Percentiles rank a stretch among this genome's conserved stretches.
Evolutionary conservation across 2,329 filamentous ascomycete species (phyloP).

Genomic region (Cladosporium sp.): DNA sequence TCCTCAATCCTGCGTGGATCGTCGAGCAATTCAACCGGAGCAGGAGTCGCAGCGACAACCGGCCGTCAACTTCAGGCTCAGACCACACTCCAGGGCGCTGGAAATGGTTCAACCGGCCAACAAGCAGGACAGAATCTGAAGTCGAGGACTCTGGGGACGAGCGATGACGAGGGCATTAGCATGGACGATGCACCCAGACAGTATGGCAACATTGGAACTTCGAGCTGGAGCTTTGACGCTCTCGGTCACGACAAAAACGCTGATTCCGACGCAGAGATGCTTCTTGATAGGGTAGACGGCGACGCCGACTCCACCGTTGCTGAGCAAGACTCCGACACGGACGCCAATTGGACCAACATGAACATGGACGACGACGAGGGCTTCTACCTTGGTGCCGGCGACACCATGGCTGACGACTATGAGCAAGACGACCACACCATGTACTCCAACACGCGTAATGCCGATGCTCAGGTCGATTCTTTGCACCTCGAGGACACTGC

Average conservation of each 20-base stretch:
- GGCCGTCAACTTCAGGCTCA: conserved; percentile 13
- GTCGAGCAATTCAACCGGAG: conserved; percentile 85
- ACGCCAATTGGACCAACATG: neutral
- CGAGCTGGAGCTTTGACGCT: conserved; percentile 4
- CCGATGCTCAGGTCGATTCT: neutral
- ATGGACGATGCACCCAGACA: conserved; percentile 5
- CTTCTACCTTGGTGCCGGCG: conserved; percentile 1
- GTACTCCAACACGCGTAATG: neutral
- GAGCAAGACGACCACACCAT: neutral
- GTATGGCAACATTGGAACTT: conserved; percentile 3
- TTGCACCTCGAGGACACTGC: conserved; percentile 2
- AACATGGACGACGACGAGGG: neutral
- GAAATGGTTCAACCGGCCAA: conserved; percentile 9
- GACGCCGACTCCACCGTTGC: conserved; percentile 8
- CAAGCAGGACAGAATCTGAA: conserved; percentile 11
- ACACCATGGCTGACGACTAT: neutral
- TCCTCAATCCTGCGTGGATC: conserved; percentile 80
- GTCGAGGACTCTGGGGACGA: conserved; percentile 12
- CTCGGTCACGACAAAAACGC: conserved; percentile 2
- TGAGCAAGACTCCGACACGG: neutral
- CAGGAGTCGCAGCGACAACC: conserved; percentile 41
- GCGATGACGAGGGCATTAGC: conserved; percentile 11
- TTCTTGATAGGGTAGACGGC: conserved; percentile 6
- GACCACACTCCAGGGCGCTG: conserved; percentile 3
- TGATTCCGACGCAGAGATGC: conserved; percentile 12